Evolutionary conservation across 139 green algal genomes (phyloP).

Genomic region (Tetradesmus obliquus): DNA sequence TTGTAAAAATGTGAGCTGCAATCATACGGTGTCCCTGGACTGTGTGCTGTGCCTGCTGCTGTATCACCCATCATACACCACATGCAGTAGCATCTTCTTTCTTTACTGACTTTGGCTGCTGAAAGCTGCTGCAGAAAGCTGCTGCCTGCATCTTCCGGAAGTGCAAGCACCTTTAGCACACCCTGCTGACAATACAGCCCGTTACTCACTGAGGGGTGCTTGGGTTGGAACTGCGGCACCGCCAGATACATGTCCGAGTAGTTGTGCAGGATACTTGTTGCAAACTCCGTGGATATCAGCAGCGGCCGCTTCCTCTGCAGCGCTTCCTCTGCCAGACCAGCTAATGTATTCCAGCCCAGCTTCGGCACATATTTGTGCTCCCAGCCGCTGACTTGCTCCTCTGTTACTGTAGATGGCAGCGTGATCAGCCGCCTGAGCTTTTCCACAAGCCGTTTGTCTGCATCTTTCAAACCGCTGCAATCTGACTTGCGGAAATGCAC

Average conservation of each 20-base stretch:
- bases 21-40: no score
- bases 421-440: constrained; percentile 9
- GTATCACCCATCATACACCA: no score
- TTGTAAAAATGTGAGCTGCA: no score
- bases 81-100: no score
- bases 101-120: no score
- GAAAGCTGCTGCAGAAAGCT: no score
- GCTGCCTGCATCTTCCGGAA: no score
- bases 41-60: no score
- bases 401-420: background rate
- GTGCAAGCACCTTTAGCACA: no score
- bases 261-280: background rate
- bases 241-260: constrained; percentile 17
- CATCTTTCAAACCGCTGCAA: background rate
- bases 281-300: constrained; percentile 1
- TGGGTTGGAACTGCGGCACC: background rate
- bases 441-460: background rate
- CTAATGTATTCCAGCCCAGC: background rate
- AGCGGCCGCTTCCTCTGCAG: background rate
- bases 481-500: constrained; percentile 17
- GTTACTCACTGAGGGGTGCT: constrained; percentile 25
- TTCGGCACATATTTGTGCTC: background rate
- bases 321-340: background rate
- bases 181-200: no score
- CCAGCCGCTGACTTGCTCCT: background rate